Evolutionary conservation across 2,329 filamentous ascomycete genomes (phyloP), one percentile per base, ranked within the genome.

Genomic region (Epichloe sibirici): DNA sequence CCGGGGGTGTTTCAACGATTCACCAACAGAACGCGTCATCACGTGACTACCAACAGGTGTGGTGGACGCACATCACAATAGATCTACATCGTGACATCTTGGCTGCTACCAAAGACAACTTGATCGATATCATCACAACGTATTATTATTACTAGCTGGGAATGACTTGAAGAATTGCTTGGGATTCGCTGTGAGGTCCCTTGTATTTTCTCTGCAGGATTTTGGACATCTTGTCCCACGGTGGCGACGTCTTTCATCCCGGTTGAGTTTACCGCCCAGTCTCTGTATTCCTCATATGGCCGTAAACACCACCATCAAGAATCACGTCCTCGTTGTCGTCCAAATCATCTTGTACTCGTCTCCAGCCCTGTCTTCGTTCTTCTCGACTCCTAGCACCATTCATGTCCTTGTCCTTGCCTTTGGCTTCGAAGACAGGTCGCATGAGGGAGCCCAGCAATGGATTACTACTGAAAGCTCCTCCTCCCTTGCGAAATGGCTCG

Each of bases 381-480:
- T 70, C 68, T 23, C 76, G 69, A 17, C 76, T 69, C n/a, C 59
- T 62, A 38, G 61, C 59, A 12, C 57, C 59, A 45, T 68, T 68
- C 0, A 57, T 56, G 6, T 53, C 52, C 21, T 52, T 46, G 25
- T 71, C 77, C 59, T 82, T 79, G 4, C 73, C 77, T 58, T 77
- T 77, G 15, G 68, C 66, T 52, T 79, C 69, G 51, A 68, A 81
- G 5, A 82, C 77, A 0, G 86, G 86, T 58, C 79, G 75, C 57
- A 89, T 84, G 57, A 88, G 62, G 0, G 76, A 75, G 2, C 79
- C 78, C 12, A 88, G 68, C 34, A 88, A 65, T 2, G 85, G 86
- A 57, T 89, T 90, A 53, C 71, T 75, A 58, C 82, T 85, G 60
- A 86, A 88, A 2, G 78, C 79, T 1, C 82, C 82, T 5, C 75